A percentile compares a stretch with the other conserved stretches of the same genome.
Evolutionary conservation across 2,329 filamentous ascomycete species (phyloP).

Genomic region (Pyrenochaeta sp.): DNA sequence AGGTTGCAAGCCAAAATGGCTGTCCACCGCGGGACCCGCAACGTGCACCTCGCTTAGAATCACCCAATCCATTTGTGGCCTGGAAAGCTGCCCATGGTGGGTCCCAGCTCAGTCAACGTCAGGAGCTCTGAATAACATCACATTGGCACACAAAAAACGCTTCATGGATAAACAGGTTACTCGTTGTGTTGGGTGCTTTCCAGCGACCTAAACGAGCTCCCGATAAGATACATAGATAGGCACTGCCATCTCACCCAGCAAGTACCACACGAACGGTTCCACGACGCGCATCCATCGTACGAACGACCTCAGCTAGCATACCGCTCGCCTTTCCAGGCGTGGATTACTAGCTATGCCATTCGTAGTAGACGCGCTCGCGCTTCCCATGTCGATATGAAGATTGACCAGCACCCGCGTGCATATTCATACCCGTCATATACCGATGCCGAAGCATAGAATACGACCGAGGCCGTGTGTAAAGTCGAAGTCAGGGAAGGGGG

Average conservation of each 20-base stretch:
- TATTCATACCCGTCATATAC: slow-evolving; percentile 29
- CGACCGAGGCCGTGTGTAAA: slow-evolving; percentile 34
- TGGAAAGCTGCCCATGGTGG: slow-evolving; percentile 13
- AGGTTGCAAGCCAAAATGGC: not conserved
- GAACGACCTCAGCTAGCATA: slow-evolving; percentile 19
- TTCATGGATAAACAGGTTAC: slow-evolving; percentile 20
- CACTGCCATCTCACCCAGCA: slow-evolving; percentile 28
- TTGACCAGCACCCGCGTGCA: slow-evolving; percentile 38
- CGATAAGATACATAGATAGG: slow-evolving; percentile 34
- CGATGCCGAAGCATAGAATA: slow-evolving; percentile 31
- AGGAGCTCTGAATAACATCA: slow-evolving; percentile 28
- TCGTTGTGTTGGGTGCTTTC: slow-evolving; percentile 30
- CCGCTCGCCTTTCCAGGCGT: slow-evolving; percentile 23
- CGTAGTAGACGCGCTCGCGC: slow-evolving; percentile 40
- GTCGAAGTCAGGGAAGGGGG: slow-evolving; percentile 46
- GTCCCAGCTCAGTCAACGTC: slow-evolving; percentile 10
- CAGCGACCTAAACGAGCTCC: slow-evolving; percentile 30
- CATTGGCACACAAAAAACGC: slow-evolving; percentile 12
- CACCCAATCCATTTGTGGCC: not conserved
- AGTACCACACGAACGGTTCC: slow-evolving; percentile 27
- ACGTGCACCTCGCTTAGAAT: slow-evolving; percentile 22
- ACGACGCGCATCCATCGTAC: slow-evolving; percentile 26
- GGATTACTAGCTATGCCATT: slow-evolving; percentile 18
- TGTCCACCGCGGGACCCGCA: slow-evolving; percentile 6
- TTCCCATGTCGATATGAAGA: slow-evolving; percentile 44